A percentile compares a stretch with the other conserved stretches of the same genome.
These are phyloP conservation scores for Yarrowia sp. DNA, from an alignment of 805 yeast species.

Conservation along the genomic window DNA sequence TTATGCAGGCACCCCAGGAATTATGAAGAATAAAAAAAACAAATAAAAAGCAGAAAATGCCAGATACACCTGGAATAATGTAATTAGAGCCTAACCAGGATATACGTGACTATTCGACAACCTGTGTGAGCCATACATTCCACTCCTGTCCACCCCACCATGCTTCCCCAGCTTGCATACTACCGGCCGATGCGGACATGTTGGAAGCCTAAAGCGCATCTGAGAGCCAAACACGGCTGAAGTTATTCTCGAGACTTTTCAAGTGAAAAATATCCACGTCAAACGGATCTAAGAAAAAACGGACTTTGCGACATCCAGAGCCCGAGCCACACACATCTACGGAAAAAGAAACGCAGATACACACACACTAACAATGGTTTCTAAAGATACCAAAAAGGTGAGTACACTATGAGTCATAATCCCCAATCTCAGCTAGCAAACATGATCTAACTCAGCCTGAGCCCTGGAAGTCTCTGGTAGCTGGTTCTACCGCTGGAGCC, in stretches of 20 bases:
- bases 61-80: no score
- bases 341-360: neutral
- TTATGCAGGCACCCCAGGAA: no score
- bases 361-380: neutral
- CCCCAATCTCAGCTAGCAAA: neutral
- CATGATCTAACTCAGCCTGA: constrained; percentile 30
- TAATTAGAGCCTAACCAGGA: no score
- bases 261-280: constrained; percentile 7
- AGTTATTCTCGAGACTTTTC: constrained; percentile 3
- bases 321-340: neutral
- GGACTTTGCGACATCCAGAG: neutral
- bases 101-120: no score
- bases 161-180: neutral
- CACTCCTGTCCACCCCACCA: neutral
- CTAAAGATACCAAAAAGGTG: constrained; percentile 1
- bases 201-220: constrained; percentile 1
- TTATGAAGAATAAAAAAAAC: no score
- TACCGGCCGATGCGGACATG: constrained; percentile 5
- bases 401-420: constrained; percentile 12
- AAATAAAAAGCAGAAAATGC: no score
- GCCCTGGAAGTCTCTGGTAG: constrained; percentile 41
- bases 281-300: neutral
- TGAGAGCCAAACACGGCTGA: constrained; percentile 17
- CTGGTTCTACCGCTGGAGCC: constrained; percentile 48
- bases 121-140: no score